These are phyloP conservation scores for Alternaria viburni DNA, from an alignment of 2,329 filamentous ascomycete species.

Conservation along the genomic window DNA sequence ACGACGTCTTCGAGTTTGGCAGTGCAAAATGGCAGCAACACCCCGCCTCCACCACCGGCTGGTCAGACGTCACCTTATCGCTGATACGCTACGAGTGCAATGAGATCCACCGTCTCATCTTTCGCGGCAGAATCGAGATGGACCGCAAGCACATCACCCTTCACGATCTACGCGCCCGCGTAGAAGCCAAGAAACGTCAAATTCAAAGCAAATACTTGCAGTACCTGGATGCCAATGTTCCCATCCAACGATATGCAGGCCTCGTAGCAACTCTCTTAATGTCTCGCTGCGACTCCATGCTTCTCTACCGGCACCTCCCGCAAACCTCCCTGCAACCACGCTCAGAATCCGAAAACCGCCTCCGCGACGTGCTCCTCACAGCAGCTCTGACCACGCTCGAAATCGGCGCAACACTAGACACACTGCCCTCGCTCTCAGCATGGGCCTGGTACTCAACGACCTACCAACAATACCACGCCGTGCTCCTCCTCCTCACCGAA, in stretches of 20 bases:
- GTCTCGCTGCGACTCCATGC: slow-evolving; percentile 49
- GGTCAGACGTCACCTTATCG: slow-evolving; percentile 45
- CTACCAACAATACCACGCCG: slow-evolving; percentile 49
- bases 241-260: slow-evolving; percentile 47
- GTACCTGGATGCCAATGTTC: slow-evolving; percentile 40
- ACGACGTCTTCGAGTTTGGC: slow-evolving; percentile 48
- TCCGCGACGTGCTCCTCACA: slow-evolving; percentile 46
- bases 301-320: slow-evolving; percentile 47
- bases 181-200: slow-evolving; percentile 44
- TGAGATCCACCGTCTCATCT: slow-evolving; percentile 47
- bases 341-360: slow-evolving; percentile 45
- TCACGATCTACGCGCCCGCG: slow-evolving; percentile 43
- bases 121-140: slow-evolving; percentile 47
- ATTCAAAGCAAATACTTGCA: slow-evolving; percentile 45
- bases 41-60: slow-evolving; percentile 37
- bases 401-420: slow-evolving; percentile 49
- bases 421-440: slow-evolving; percentile 40
- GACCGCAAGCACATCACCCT: slow-evolving; percentile 46
- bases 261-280: slow-evolving; percentile 47
- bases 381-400: slow-evolving; percentile 47
- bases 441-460: slow-evolving; percentile 49
- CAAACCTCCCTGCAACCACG: slow-evolving; percentile 43
- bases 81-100: slow-evolving; percentile 49
- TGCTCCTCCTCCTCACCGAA: slow-evolving; percentile 46
- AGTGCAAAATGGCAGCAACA: slow-evolving; percentile 44